Evolutionary conservation across 306 rosid genomes (phyloP), one percentile per base, ranked within the genome.

Genomic region (Cercis canadensis): DNA sequence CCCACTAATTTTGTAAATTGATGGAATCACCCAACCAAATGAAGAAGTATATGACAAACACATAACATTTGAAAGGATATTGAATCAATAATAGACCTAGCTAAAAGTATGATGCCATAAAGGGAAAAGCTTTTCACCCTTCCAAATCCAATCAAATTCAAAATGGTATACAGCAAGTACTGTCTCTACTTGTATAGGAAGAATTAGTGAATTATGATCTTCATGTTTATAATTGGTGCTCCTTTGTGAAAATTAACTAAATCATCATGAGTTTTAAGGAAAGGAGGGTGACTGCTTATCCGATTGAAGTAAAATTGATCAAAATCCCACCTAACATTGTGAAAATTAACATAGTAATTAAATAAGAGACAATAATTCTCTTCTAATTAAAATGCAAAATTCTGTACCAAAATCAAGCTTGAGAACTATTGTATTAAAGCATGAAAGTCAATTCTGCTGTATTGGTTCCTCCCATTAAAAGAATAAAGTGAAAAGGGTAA

Each of bases 381-480:
- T 17, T 5, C 15, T 17, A 31, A 40, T 14, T 14, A n/a, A 54
- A 57, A 53, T 24, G 50, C 16, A 44, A 79, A 69, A 56, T 32
- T n/a, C 33, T 16, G 52, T 11, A 9, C 19, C 8, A 56, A 50
- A 56, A 8, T 32, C 10, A 11, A n/a, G n/a, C n/a, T n/a, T 5
- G 69, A 62, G 43, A 68, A 60, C 10, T 57, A 33, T 54, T 73
- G 40, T 59, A 24, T 50, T n/a, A 65, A 81, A 73, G 73, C 14
- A 37, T 9, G 39, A 58, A 62, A 37, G 44, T 17, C 16, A 31
- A 47, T 67, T 46, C 5, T 29, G 65, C 2, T 57, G 15, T 14
- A 24, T 55, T 56, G 80, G 75, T 78, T 73, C 85, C 76, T 13
- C 31, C 45, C 65, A 50, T 21, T 21, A 46, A 53, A 24, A 57